phyloP scores from a whole-genome alignment of 164 flowering plant species.

The Nymphaea thermarum region DNA sequence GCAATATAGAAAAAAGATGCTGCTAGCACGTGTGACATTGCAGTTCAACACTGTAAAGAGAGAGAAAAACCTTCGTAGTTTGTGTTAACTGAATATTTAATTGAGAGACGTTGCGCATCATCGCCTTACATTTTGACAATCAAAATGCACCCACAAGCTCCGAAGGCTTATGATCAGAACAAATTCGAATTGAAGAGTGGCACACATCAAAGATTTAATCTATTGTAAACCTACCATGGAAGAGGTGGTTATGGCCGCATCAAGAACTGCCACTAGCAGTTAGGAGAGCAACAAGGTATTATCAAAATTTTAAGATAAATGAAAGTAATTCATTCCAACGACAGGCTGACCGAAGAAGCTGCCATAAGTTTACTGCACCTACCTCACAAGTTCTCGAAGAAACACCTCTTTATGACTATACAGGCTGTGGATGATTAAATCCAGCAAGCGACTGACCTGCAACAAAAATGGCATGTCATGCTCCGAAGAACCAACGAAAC shows the following conservation, averaged over 20 bases:
- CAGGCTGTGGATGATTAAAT: slow-evolving; percentile 93
- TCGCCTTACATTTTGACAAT: no score
- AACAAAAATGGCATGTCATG: neutral
- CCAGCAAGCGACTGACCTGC: slow-evolving; percentile 94
- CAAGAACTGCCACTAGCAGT: neutral
- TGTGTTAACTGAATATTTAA: slow-evolving; percentile 53
- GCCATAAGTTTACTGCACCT: slow-evolving; percentile 5
- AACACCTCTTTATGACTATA: slow-evolving; percentile 98
- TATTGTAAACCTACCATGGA: neutral
- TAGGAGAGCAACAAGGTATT: neutral
- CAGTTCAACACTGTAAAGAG: neutral
- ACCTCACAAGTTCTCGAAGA: slow-evolving; percentile 96
- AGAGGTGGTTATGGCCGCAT: neutral
- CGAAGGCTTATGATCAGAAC: neutral
- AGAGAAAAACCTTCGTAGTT: slow-evolving; percentile 38
- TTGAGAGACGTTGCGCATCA: no score
- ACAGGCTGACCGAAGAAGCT: neutral
- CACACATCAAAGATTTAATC: slow-evolving; percentile 9
- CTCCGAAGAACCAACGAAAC: no score
- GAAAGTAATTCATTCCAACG: no score
- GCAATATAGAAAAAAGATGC: no score
- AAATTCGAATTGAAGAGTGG: no score
- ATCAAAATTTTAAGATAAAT: neutral
- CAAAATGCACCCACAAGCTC: neutral
- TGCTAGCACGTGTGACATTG: no score